Base-by-base conservation (phyloP, 1,139 yeast genomes). In the Debaryomyces fabryi region DNA sequence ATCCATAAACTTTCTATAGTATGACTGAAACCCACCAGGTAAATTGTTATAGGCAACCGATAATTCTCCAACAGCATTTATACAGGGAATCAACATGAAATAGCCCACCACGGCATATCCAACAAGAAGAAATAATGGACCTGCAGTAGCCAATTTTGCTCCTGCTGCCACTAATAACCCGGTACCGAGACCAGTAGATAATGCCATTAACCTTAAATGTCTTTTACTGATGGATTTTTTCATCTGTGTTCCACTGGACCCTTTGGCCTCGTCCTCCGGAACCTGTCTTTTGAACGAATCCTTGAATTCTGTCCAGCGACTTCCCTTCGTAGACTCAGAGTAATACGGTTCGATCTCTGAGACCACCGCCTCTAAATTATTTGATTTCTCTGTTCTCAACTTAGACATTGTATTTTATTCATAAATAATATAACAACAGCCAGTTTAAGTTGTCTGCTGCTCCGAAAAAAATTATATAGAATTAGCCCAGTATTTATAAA, bases 131-230 rank as follows among this genome's bases (percentile, higher is more conserved):
- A 69, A 66, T 27, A 68, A 61, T 2, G 75, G 75, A 10, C 75
- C 75, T 4, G 72, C 74, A 10, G 56, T 50, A 20, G 66, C 54
- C 52, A 70, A 63, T 49, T 68, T 70, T 39, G 61, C 56, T 27
- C 72, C 74, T 5, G 71, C 61, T 2, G 72, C 74, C 25, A 69
- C 74, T 56, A 69, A 62, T 45, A 70, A 63, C 21, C 75, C 75
- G 16, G 75, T 70, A 20, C 75, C 75, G 43, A 69, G 56, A 9
- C 75, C 74, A 36, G 70, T 62, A 46, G 69, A 64, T 46, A 70
- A 60, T 7, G 74, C 71, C 53, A 69, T 67, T 39, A 69, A 60
- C 23, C 69, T 58, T 47, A 70, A 59, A 51, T 70, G 75, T 45
- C 64, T 52, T 37, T 55, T 54, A n/a, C 47, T 44, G n/a, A 44